Percentiles rank a stretch among this genome's conserved stretches.
These are phyloP conservation scores for Sporothrix sp. DNA, from an alignment of 2,329 filamentous ascomycete species.

Conservation along the genomic window DNA sequence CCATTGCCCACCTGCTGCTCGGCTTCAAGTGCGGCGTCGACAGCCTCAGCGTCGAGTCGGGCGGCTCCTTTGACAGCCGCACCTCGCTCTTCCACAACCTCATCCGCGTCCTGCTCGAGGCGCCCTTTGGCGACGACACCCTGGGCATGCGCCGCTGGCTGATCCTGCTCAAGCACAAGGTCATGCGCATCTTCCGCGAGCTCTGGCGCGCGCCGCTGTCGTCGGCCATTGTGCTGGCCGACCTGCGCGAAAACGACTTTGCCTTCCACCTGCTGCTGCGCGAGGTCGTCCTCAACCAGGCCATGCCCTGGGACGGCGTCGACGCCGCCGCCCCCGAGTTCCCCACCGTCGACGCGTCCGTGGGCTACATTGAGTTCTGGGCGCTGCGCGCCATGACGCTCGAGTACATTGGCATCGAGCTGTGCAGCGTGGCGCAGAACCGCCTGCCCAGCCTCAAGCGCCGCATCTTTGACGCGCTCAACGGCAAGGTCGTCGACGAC, in stretches of 20 bases:
- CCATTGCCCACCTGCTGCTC: slow-evolving; percentile 80
- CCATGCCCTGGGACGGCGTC: slow-evolving; percentile 64
- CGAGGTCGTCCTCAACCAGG: slow-evolving; percentile 60
- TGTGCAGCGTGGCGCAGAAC: slow-evolving; percentile 66
- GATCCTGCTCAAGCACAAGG: slow-evolving; percentile 56
- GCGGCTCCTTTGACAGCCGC: slow-evolving; percentile 60
- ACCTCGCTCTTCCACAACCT: slow-evolving; percentile 78
- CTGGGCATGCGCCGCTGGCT: slow-evolving; percentile 56
- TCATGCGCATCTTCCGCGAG: slow-evolving; percentile 63
- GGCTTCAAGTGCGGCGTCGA: slow-evolving; percentile 73
- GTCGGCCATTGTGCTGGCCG: slow-evolving; percentile 60
- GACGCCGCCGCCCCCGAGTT: slow-evolving; percentile 54
- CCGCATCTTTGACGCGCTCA: slow-evolving; percentile 60
- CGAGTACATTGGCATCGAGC: slow-evolving; percentile 77
- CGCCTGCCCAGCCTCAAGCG: slow-evolving; percentile 61
- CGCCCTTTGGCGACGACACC: slow-evolving; percentile 54
- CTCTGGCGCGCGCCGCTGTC: slow-evolving; percentile 81
- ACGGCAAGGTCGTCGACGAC: slow-evolving; percentile 61
- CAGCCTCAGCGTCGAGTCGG: slow-evolving; percentile 55
- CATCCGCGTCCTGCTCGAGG: slow-evolving; percentile 58
- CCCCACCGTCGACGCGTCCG: slow-evolving; percentile 55
- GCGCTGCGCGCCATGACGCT: slow-evolving; percentile 65
- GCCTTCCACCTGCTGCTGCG: slow-evolving; percentile 66
- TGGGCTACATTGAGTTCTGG: slow-evolving; percentile 68
- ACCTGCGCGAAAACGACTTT: slow-evolving; percentile 71